phyloP scores from a whole-genome alignment of 805 yeast species.

The Pichia phayaonensis region DNA sequence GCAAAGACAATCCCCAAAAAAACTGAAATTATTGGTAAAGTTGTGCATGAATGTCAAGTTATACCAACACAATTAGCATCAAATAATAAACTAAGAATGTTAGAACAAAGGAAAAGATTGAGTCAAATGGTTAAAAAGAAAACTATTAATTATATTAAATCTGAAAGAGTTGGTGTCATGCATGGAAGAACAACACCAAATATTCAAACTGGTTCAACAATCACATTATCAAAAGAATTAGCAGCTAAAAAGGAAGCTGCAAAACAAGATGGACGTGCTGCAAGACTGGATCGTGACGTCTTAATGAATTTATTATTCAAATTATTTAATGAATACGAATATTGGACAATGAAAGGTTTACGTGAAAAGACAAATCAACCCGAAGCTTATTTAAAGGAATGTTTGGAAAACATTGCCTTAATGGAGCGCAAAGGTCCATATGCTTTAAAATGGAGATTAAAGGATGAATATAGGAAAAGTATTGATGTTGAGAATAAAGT shows the following conservation, averaged over 20 bases:
- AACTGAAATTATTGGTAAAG: constrained; percentile 78
- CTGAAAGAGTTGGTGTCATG: constrained; percentile 74
- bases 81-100: constrained; percentile 55
- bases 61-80: constrained; percentile 70
- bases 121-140: constrained; percentile 33
- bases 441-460: constrained; percentile 82
- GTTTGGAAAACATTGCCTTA: constrained; percentile 81
- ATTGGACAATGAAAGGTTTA: constrained; percentile 92
- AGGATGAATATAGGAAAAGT: constrained; percentile 80
- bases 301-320: constrained; percentile 81
- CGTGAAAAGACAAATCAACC: constrained; percentile 95
- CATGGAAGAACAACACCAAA: constrained; percentile 84
- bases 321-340: constrained; percentile 89
- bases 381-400: constrained; percentile 84
- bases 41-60: constrained; percentile 87
- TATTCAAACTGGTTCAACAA: constrained; percentile 57
- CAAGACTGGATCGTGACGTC: constrained; percentile 89
- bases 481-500: constrained; percentile 71
- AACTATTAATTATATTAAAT: constrained; percentile 48
- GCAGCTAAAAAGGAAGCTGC: constrained; percentile 46
- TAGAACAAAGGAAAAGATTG: constrained; percentile 30
- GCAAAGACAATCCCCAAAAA: constrained; percentile 84
- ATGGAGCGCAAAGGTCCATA: constrained; percentile 94
- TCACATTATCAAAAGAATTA: constrained; percentile 57
- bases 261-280: constrained; percentile 74